Percentiles rank a stretch among this genome's conserved stretches.
These are phyloP conservation scores for Gonium pectorale DNA, from an alignment of 139 green algal species.

Conservation along the genomic window DNA sequence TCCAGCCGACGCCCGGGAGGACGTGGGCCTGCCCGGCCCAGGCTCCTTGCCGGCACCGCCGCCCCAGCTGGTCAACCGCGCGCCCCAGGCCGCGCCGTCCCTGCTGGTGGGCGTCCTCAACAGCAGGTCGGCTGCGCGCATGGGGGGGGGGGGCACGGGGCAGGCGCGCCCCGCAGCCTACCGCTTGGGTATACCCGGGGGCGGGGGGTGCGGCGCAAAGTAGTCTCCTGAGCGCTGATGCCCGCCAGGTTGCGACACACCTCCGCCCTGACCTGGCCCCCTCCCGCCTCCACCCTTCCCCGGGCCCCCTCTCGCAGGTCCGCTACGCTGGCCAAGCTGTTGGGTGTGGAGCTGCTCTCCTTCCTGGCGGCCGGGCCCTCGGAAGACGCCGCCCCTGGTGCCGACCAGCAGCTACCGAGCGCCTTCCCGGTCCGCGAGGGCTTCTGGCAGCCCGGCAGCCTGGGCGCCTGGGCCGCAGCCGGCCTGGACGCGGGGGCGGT, in stretches of 20 bases:
- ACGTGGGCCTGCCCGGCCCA: background rate
- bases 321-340: background rate
- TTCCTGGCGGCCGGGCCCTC: background rate
- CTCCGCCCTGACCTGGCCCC: background rate
- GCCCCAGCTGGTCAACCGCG: conserved; percentile 6
- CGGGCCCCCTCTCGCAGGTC: background rate
- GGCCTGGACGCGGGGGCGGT: background rate
- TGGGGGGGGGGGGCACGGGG: too few relatives aligned
- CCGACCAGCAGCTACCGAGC: background rate
- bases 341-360: conserved; percentile 8
- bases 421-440: background rate
- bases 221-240: background rate
- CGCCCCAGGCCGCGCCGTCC: background rate
- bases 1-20: background rate
- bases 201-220: background rate
- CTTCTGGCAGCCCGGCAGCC: background rate
- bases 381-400: background rate
- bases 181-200: background rate
- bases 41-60: background rate
- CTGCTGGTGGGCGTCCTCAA: background rate
- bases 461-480: background rate
- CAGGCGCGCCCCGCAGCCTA: background rate
- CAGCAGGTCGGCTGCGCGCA: background rate
- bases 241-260: background rate
- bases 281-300: background rate